Evolutionary conservation across 2,329 filamentous ascomycete genomes (phyloP).

Genomic region (Fusarium burgessii): DNA sequence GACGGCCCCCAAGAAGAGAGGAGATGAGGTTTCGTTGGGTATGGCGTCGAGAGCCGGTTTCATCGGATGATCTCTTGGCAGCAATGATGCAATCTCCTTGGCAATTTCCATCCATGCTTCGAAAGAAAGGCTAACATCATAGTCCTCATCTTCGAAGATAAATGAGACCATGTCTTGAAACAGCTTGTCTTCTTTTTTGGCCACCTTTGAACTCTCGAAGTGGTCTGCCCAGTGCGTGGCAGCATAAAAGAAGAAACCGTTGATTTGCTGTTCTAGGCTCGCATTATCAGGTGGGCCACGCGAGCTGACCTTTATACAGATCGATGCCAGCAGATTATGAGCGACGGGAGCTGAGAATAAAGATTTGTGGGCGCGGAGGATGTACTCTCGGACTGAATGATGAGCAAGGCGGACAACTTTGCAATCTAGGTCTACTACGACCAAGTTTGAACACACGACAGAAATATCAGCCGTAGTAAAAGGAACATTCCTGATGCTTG

Average conservation of each 20-base stretch:
- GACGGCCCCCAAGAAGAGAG: not conserved
- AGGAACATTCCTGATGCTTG: not conserved
- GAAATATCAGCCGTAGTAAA: not conserved
- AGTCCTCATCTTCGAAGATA: not conserved
- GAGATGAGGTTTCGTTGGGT: not conserved
- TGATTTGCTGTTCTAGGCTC: not conserved
- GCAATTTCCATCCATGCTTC: not conserved
- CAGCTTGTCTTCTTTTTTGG: not conserved
- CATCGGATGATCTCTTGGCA: not conserved
- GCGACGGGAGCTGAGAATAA: not conserved
- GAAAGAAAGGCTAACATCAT: not conserved
- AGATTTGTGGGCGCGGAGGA: not conserved
- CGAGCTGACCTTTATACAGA: not conserved
- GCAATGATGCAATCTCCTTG: not conserved
- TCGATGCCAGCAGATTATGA: not conserved
- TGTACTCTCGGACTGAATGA: not conserved
- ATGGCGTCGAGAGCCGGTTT: not conserved
- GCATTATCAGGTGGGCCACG: not conserved
- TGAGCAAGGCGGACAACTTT: not conserved
- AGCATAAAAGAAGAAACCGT: not conserved
- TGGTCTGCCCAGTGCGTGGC: not conserved
- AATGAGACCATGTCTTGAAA: constrained; percentile 1
- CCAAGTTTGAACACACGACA: not conserved
- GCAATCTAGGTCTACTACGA: not conserved
- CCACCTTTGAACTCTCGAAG: not conserved